A percentile compares a stretch with the other conserved stretches of the same genome.
Conservation (phyloP, 306 rosid species). For the Vigna nakashimae region DNA sequence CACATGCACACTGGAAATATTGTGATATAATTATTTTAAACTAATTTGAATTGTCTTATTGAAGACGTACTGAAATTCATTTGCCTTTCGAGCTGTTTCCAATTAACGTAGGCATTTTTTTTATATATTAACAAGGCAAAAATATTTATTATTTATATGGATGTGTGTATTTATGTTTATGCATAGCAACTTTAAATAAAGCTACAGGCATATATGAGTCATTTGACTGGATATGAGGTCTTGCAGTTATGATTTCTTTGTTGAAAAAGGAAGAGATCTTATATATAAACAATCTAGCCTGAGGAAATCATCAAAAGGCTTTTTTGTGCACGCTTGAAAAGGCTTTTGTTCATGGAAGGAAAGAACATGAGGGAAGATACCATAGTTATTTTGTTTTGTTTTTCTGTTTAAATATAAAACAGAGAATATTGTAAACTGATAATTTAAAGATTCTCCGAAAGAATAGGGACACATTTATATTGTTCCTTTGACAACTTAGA, state of each 20-base stretch:
- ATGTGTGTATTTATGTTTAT: neutral
- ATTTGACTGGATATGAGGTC: conserved; percentile 31
- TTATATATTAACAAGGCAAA: neutral
- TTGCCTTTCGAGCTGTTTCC: neutral
- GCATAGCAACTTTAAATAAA: conserved; percentile 28
- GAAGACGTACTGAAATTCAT: neutral
- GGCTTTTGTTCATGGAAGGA: conserved; percentile 33
- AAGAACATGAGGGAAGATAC: conserved; percentile 39
- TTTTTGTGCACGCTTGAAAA: conserved; percentile 41
- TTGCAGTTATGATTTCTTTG: conserved; percentile 35
- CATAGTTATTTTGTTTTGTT: conserved; percentile 22
- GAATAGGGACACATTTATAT: conserved; percentile 37
- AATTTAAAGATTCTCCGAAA: conserved; percentile 48
- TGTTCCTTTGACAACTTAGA: conserved; percentile 38
- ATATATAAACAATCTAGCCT: conserved; percentile 35
- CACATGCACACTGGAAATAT: neutral
- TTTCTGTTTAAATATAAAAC: conserved; percentile 13
- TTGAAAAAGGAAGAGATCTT: conserved; percentile 21
- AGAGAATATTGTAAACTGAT: conserved; percentile 13
- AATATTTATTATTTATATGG: neutral
- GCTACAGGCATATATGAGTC: neutral
- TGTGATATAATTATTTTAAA: neutral
- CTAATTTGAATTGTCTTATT: neutral
- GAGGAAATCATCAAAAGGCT: conserved; percentile 22
- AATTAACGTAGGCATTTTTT: neutral